Conservation (phyloP, 2,329 filamentous ascomycete genomes). For the Xylaria sp. region DNA sequence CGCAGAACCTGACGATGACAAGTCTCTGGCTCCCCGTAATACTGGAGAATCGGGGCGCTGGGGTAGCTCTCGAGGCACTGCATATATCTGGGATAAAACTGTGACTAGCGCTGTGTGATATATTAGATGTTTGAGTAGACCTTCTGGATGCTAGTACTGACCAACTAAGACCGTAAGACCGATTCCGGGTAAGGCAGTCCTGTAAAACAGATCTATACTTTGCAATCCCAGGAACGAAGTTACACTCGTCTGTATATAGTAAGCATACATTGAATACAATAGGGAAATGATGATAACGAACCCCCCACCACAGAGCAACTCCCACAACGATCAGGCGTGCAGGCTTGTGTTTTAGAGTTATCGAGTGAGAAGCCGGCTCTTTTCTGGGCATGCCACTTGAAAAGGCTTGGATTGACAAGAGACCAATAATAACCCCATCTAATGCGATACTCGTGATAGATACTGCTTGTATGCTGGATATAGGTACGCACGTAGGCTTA, state of each 20-base stretch:
- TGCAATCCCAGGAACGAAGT: constrained; percentile 61
- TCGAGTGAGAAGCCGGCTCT: constrained; percentile 38
- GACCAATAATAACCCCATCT: constrained; percentile 58
- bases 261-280: constrained; percentile 33
- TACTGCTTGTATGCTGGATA: constrained; percentile 56
- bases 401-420: constrained; percentile 56
- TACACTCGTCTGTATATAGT: constrained; percentile 57
- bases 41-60: constrained; percentile 54
- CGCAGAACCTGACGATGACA: constrained; percentile 55
- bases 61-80: constrained; percentile 45
- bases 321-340: constrained; percentile 56
- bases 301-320: constrained; percentile 64
- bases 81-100: constrained; percentile 52
- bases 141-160: constrained; percentile 48
- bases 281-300: constrained; percentile 49
- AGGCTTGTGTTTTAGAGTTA: constrained; percentile 51
- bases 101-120: constrained; percentile 53
- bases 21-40: constrained; percentile 52
- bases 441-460: constrained; percentile 57
- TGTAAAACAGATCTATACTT: constrained; percentile 55
- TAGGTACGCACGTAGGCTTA: constrained; percentile 62
- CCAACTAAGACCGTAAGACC: constrained; percentile 62
- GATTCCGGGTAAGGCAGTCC: constrained; percentile 62
- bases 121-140: constrained; percentile 28
- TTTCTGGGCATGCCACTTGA: constrained; percentile 51